Percentiles rank a stretch among this genome's conserved stretches.
phyloP scores from a whole-genome alignment of 1,284 basidiomycete species.

The Austroboletus novae-zelandiae region DNA sequence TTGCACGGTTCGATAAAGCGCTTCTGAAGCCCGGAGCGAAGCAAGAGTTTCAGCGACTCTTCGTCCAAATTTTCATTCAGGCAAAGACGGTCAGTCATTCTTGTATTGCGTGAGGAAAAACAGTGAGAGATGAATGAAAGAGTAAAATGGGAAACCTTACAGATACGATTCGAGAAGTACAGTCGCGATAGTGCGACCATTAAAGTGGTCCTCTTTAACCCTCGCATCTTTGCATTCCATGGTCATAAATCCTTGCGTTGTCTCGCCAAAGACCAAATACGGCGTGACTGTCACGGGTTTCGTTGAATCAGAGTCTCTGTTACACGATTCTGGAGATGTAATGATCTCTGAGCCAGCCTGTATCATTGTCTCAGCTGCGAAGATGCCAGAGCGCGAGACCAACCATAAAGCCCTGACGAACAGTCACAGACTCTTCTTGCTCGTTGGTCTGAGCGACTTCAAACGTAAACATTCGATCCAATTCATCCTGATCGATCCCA shows the following conservation, averaged over 20 bases:
- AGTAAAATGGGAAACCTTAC: no score
- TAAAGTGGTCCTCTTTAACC: background rate
- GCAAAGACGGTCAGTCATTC: conserved; percentile 24
- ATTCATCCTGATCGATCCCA: conserved; percentile 38
- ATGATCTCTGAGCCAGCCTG: conserved; percentile 20
- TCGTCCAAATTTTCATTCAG: conserved; percentile 29
- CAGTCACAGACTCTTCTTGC: conserved; percentile 51
- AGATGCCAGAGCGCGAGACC: background rate
- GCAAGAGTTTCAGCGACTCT: conserved; percentile 28
- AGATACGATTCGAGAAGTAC: no score
- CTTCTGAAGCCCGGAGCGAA: conserved; percentile 28
- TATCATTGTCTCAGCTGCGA: background rate
- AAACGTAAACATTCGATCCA: conserved; percentile 50
- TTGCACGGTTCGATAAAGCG: conserved; percentile 15
- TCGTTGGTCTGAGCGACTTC: conserved; percentile 56
- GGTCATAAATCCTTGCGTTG: conserved; percentile 35
- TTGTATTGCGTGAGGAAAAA: conserved; percentile 6
- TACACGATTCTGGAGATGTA: background rate
- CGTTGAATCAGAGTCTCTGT: conserved; percentile 8
- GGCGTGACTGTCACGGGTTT: conserved; percentile 20
- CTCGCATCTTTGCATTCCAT: conserved; percentile 20
- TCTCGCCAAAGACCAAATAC: conserved; percentile 35
- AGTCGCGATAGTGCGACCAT: no score
- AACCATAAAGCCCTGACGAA: conserved; percentile 44
- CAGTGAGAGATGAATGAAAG: no score